phyloP scores from a whole-genome alignment of 768 basidiomycete species.

The Favolaschia claudopus region DNA sequence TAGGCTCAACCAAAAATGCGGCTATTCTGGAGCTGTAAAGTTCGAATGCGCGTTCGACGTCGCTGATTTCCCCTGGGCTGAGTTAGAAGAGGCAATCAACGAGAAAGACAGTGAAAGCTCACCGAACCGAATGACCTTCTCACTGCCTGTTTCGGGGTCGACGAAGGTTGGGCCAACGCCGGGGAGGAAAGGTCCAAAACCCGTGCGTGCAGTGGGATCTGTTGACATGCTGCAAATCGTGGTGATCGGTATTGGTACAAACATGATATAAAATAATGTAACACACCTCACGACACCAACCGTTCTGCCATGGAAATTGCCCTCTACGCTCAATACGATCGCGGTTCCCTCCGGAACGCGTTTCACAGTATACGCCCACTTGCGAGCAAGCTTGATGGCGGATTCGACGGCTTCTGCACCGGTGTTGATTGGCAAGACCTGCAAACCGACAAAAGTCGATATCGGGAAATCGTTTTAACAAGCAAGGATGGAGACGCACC shows the following conservation, averaged over 20 bases:
- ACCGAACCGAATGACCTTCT: no score
- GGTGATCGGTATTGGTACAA: slow-evolving; percentile 20
- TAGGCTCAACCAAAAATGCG: slow-evolving; percentile 96
- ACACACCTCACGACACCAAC: slow-evolving; percentile 82
- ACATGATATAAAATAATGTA: not conserved
- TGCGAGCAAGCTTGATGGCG: slow-evolving; percentile 92
- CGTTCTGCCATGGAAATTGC: slow-evolving; percentile 97
- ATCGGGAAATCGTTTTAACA: not conserved
- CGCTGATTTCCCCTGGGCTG: no score
- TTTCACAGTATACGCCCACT: slow-evolving; percentile 96
- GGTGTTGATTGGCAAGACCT: slow-evolving; percentile 97
- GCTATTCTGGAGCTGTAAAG: slow-evolving; percentile 84
- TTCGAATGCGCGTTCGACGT: slow-evolving; percentile 83
- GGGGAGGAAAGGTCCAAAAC: slow-evolving; percentile 91
- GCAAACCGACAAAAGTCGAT: not conserved
- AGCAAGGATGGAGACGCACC: no score
- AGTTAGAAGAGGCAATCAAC: no score
- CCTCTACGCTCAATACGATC: slow-evolving; percentile 82
- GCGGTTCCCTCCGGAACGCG: slow-evolving; percentile 83
- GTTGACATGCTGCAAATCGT: slow-evolving; percentile 79
- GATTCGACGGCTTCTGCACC: slow-evolving; percentile 99
- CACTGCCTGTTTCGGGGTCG: no score
- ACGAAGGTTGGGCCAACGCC: slow-evolving; percentile 83
- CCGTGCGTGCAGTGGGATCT: slow-evolving; percentile 85
- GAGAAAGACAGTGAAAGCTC: no score